These are phyloP conservation scores for Lasiodiplodia sp. DNA, from an alignment of 2,329 filamentous ascomycete genomes.

Conservation along the genomic window DNA sequence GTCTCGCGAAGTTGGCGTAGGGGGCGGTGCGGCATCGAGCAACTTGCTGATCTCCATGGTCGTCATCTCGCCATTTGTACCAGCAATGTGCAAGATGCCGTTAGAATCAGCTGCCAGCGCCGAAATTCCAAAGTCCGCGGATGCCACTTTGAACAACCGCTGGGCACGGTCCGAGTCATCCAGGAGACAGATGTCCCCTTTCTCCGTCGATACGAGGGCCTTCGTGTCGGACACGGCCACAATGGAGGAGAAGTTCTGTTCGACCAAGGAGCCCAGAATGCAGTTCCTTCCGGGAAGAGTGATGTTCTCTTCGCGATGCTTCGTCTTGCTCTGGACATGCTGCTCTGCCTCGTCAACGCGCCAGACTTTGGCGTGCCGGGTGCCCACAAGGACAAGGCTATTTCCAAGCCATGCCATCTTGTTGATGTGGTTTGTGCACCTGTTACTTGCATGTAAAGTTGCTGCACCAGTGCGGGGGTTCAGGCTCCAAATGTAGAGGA, in stretches of 20 bases:
- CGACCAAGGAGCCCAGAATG: constrained; percentile 79
- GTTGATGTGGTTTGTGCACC: constrained; percentile 86
- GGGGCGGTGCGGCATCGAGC: constrained; percentile 41
- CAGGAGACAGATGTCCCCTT: constrained; percentile 86
- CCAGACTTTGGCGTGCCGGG: constrained; percentile 94
- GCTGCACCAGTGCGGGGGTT: constrained; percentile 82
- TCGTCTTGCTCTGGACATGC: constrained; percentile 59
- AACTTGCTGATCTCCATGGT: constrained; percentile 52
- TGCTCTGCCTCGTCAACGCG: constrained; percentile 72
- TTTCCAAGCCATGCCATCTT: constrained; percentile 91
- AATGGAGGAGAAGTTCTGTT: constrained; percentile 83
- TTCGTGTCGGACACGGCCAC: constrained; percentile 74
- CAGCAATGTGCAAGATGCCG: constrained; percentile 71
- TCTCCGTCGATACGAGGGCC: constrained; percentile 85
- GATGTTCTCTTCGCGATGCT: constrained; percentile 56
- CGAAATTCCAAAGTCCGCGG: constrained; percentile 71
- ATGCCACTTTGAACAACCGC: constrained; percentile 71
- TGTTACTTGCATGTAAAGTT: constrained; percentile 83
- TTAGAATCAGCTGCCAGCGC: constrained; percentile 69
- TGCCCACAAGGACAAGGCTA: constrained; percentile 83
- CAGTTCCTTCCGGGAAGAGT: constrained; percentile 87
- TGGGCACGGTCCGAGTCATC: constrained; percentile 78
- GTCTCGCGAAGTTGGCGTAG: constrained; percentile 45
- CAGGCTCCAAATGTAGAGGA: constrained; percentile 88
- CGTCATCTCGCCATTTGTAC: constrained; percentile 66